Evolutionary conservation across 306 rosid genomes (phyloP).

Genomic region (Corylus avellana): DNA sequence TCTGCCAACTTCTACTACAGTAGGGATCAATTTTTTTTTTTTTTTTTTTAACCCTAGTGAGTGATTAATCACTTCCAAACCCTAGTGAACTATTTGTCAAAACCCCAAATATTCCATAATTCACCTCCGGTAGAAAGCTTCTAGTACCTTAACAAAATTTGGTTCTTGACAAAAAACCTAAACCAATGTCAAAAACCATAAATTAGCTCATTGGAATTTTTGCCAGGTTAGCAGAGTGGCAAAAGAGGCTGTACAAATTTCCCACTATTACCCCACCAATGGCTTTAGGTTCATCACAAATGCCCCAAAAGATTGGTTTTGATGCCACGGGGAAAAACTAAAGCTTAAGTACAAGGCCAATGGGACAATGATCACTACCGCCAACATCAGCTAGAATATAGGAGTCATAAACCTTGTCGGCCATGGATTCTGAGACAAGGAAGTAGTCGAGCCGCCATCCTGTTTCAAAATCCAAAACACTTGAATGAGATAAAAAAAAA

Average conservation of each 20-base stretch:
- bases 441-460: constrained; percentile 99
- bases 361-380: constrained; percentile 95
- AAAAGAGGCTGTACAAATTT: not conserved
- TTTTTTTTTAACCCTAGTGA: too few species aligned
- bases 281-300: constrained; percentile 11
- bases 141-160: not conserved
- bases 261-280: not conserved
- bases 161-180: not conserved
- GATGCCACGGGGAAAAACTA: constrained; percentile 26
- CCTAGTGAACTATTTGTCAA: too few species aligned
- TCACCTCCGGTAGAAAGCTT: not conserved
- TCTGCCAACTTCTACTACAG: too few species aligned
- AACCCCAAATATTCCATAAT: not conserved
- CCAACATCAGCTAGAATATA: constrained; percentile 77
- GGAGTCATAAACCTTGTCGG: constrained; percentile 78
- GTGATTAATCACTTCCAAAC: too few species aligned
- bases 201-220: not conserved
- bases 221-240: not conserved
- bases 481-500: not conserved
- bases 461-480: constrained; percentile 41
- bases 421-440: constrained; percentile 83
- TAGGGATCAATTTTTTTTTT: too few species aligned
- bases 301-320: constrained; percentile 9
- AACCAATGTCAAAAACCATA: not conserved
- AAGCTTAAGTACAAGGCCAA: constrained; percentile 69